Percentiles rank a stretch among this genome's conserved stretches.
phyloP scores from a whole-genome alignment of 441 rosid species.

The Kokia cookei region DNA sequence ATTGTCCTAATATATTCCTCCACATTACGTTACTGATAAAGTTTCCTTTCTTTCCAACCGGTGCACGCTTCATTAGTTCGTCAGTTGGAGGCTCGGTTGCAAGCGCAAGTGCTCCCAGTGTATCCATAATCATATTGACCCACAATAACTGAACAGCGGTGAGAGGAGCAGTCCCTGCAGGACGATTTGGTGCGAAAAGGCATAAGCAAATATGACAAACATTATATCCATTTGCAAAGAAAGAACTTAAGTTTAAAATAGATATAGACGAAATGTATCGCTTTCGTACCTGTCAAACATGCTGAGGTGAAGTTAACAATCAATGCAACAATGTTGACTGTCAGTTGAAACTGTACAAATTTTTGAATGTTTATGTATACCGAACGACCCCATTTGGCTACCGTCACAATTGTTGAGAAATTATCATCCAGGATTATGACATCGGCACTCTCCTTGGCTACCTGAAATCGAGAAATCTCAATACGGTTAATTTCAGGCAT shows the following conservation, averaged over 20 bases:
- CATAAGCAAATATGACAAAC: slow-evolving; percentile 6
- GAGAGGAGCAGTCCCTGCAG: slow-evolving; percentile 55
- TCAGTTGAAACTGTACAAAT: slow-evolving; percentile 67
- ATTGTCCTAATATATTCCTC: slow-evolving; percentile 68
- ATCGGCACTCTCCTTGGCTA: slow-evolving; percentile 80
- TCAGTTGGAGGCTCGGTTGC: slow-evolving; percentile 66
- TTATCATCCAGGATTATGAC: slow-evolving; percentile 69
- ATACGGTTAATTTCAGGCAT: not conserved
- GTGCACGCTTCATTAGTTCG: slow-evolving; percentile 50
- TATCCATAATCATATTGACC: slow-evolving; percentile 81
- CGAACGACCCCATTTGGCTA: slow-evolving; percentile 75
- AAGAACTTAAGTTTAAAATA: not conserved
- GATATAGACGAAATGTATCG: not conserved
- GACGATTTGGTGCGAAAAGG: slow-evolving; percentile 3
- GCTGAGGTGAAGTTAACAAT: slow-evolving; percentile 69
- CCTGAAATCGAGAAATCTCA: slow-evolving; percentile 35
- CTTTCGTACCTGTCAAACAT: slow-evolving; percentile 63
- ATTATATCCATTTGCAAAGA: not conserved
- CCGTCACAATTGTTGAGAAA: slow-evolving; percentile 68
- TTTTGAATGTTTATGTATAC: slow-evolving; percentile 74
- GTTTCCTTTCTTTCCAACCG: slow-evolving; percentile 57
- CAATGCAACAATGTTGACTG: slow-evolving; percentile 65
- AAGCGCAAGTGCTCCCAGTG: slow-evolving; percentile 67
- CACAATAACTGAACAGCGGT: slow-evolving; percentile 78
- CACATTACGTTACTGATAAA: slow-evolving; percentile 67